Percentiles rank a stretch among this genome's conserved stretches.
Conservation (phyloP, 257 asterid genomes). For the Mentha longifolia region DNA sequence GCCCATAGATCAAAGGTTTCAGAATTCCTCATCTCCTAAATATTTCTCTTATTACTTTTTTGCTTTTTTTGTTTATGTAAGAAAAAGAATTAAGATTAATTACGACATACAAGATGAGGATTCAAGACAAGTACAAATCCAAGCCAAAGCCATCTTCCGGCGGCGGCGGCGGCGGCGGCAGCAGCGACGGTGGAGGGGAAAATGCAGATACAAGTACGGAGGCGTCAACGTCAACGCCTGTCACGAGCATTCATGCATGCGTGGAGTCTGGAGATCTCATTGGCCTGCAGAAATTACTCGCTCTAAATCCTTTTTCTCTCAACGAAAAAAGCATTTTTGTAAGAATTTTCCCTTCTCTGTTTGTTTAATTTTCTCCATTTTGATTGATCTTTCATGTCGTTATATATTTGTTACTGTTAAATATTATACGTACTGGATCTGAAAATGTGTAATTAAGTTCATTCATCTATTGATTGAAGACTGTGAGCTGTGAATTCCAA, state of each 20-base stretch:
- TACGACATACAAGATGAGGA: conserved; percentile 51
- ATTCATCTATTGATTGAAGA: not conserved
- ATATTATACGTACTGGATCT: not conserved
- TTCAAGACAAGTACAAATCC: conserved; percentile 45
- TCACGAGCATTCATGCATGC: conserved; percentile 43
- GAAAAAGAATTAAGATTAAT: not conserved
- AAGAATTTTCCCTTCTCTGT: conserved; percentile 20
- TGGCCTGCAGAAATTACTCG: conserved; percentile 40
- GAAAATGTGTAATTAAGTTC: not conserved
- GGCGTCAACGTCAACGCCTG: not conserved
- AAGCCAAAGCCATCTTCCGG: conserved; percentile 23
- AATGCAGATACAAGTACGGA: not conserved
- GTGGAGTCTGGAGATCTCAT: conserved; percentile 55
- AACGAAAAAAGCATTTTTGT: conserved; percentile 41
- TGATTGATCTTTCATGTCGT: not conserved
- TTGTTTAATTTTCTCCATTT: not conserved
- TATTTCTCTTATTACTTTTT: not conserved
- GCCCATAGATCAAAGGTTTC: not conserved
- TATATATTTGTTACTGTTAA: not conserved
- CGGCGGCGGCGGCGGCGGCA: not conserved
- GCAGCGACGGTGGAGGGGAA: not conserved
- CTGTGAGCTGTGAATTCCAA: too few species aligned
- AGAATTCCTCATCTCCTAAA: not conserved
- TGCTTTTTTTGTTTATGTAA: not conserved
- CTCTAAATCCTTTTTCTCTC: conserved; percentile 42